A percentile compares a stretch with the other conserved stretches of the same genome.
Evolutionary conservation across 2,329 filamentous ascomycete genomes (phyloP).

Genomic region (Fusarium praegraminearum): DNA sequence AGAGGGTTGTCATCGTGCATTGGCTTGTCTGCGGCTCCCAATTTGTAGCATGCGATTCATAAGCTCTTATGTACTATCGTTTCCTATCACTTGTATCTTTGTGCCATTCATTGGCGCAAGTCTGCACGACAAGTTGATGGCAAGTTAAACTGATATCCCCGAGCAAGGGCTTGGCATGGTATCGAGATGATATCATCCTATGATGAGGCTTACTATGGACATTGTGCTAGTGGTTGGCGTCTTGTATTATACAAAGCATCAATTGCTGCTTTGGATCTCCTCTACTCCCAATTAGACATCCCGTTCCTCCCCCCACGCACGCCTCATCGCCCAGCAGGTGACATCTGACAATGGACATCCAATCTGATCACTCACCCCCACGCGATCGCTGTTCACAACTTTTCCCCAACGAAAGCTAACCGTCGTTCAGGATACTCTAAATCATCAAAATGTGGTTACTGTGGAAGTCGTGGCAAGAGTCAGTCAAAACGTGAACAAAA

Average conservation of each 20-base stretch:
- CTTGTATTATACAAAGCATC: background rate
- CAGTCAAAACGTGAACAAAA: conserved; percentile 61
- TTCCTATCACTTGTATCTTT: background rate
- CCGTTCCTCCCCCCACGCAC: conserved; percentile 24
- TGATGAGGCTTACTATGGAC: conserved; percentile 2
- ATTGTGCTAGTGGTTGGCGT: background rate
- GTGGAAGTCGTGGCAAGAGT: conserved; percentile 61
- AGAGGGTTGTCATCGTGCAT: background rate
- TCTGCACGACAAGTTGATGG: background rate
- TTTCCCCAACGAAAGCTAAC: conserved; percentile 35
- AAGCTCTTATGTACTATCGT: background rate
- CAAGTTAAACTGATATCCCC: background rate
- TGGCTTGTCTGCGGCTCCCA: background rate
- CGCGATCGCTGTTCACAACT: conserved; percentile 25
- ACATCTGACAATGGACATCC: conserved; percentile 23
- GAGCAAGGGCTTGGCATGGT: background rate
- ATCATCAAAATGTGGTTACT: conserved; percentile 66
- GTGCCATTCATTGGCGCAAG: background rate
- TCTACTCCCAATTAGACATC: conserved; percentile 2
- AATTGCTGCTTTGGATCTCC: conserved; percentile 1
- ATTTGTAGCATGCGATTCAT: background rate
- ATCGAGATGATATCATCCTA: conserved; percentile 7
- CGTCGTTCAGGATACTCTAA: conserved; percentile 61
- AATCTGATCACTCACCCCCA: conserved; percentile 40
- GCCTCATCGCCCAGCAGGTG: conserved; percentile 12